These are phyloP conservation scores for Psilocybe sp. DNA, from an alignment of 768 basidiomycete genomes.

Conservation along the genomic window DNA sequence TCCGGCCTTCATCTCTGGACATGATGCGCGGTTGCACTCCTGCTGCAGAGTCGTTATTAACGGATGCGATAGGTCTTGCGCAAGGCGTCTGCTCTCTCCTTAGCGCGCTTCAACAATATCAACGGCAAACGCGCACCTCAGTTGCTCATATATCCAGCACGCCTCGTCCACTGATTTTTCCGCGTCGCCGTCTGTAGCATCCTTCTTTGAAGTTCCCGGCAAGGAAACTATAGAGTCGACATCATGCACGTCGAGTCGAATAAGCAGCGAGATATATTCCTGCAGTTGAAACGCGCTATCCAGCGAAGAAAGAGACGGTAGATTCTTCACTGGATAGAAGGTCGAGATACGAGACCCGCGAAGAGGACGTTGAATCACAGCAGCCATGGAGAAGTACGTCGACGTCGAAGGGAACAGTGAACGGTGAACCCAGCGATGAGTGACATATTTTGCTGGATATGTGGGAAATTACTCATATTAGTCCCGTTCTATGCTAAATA, in stretches of 20 bases:
- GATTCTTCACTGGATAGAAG: conserved; percentile 72
- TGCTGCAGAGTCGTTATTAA: conserved; percentile 82
- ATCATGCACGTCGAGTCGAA: conserved; percentile 84
- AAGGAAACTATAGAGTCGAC: conserved; percentile 78
- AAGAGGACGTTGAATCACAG: conserved; percentile 58
- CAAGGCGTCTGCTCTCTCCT: conserved; percentile 61
- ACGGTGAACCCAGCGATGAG: too few relatives aligned
- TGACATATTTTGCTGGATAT: too few relatives aligned
- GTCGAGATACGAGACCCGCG: conserved; percentile 77
- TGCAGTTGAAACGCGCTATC: conserved; percentile 94
- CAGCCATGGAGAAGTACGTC: conserved; percentile 26
- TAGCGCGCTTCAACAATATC: not conserved
- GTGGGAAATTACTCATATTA: too few relatives aligned
- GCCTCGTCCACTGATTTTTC: conserved; percentile 72
- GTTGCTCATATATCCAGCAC: conserved; percentile 78
- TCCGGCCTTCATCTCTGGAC: conserved; percentile 98
- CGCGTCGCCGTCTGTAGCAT: conserved; percentile 27
- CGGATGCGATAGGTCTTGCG: conserved; percentile 84
- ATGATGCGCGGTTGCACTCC: conserved; percentile 81
- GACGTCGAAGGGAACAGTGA: conserved; percentile 6
- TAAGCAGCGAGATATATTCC: conserved; percentile 89
- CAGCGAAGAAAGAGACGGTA: conserved; percentile 68
- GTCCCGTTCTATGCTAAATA: too few relatives aligned
- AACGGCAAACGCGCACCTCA: conserved; percentile 32
- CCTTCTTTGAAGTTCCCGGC: conserved; percentile 46